Evolutionary conservation across 352 stramenopile species (phyloP).

Genomic region (Plasmopara halstedii): DNA sequence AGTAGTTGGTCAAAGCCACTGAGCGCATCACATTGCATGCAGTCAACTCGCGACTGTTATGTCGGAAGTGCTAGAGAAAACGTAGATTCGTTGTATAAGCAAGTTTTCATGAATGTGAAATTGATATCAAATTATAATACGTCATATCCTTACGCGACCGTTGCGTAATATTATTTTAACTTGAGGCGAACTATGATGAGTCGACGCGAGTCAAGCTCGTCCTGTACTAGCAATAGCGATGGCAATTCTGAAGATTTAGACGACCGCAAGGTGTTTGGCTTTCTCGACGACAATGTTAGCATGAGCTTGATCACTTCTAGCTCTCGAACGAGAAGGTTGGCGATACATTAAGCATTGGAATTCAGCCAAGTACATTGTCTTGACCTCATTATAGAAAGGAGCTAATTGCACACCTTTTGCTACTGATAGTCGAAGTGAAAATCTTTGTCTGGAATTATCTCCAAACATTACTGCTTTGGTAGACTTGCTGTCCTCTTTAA

Average conservation of each 20-base stretch:
- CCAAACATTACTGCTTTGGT: constrained; percentile 26
- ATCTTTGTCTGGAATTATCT: constrained; percentile 51
- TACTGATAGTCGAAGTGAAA: constrained; percentile 19
- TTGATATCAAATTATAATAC: background rate
- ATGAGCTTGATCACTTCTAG: constrained; percentile 3
- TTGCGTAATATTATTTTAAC: background rate
- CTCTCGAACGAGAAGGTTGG: constrained; percentile 19
- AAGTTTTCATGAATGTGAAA: no score
- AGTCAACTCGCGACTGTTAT: no score
- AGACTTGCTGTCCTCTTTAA: background rate
- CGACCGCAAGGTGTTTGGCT: constrained; percentile 46
- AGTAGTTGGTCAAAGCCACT: no score
- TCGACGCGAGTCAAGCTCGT: constrained; percentile 31
- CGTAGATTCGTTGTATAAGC: no score
- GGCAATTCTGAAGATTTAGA: constrained; percentile 60
- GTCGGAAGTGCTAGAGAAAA: no score
- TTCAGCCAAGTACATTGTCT: no score
- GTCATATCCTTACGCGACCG: no score
- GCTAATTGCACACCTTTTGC: background rate
- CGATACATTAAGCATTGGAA: background rate
- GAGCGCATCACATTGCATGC: no score
- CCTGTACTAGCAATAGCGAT: constrained; percentile 42
- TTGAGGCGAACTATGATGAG: constrained; percentile 8
- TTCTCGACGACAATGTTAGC: constrained; percentile 40
- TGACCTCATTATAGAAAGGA: background rate